Evolutionary conservation across 2,329 filamentous ascomycete genomes (phyloP).

Genomic region (Phialemoniopsis sp.): DNA sequence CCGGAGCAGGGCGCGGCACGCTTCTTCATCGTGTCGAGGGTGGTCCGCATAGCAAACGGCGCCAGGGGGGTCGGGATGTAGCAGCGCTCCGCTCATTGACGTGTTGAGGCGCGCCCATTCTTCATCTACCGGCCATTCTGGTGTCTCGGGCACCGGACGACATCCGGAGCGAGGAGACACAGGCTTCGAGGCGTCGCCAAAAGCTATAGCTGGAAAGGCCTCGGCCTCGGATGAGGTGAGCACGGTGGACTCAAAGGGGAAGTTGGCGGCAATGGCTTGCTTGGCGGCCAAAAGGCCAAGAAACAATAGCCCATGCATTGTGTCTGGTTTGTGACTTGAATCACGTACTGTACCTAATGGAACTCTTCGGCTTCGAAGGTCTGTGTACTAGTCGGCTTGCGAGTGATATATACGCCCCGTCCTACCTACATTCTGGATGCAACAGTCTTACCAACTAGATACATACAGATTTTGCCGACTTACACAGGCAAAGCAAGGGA

Average conservation of each 20-base stretch:
- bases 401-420: too few relatives aligned
- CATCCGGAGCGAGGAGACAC: conserved; percentile 12
- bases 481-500: too few relatives aligned
- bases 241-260: conserved; percentile 6
- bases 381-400: too few relatives aligned
- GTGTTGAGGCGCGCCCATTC: conserved; percentile 23
- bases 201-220: conserved; percentile 6
- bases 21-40: conserved; percentile 14
- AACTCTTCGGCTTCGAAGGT: too few relatives aligned
- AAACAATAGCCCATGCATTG: too few relatives aligned
- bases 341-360: too few relatives aligned
- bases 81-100: conserved; percentile 21
- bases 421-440: too few relatives aligned
- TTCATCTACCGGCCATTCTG: conserved; percentile 20
- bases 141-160: conserved; percentile 20
- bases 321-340: too few relatives aligned
- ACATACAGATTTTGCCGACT: too few relatives aligned
- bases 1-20: conserved; percentile 21
- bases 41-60: conserved; percentile 22
- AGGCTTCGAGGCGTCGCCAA: conserved; percentile 1
- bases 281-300: too few relatives aligned
- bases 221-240: conserved; percentile 2
- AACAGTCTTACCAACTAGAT: too few relatives aligned
- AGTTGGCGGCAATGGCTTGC: conserved; percentile 4
- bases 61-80: conserved; percentile 22